Conservation (phyloP, 2,329 filamentous ascomycete genomes). For the Aphanoascus verrucosus region DNA sequence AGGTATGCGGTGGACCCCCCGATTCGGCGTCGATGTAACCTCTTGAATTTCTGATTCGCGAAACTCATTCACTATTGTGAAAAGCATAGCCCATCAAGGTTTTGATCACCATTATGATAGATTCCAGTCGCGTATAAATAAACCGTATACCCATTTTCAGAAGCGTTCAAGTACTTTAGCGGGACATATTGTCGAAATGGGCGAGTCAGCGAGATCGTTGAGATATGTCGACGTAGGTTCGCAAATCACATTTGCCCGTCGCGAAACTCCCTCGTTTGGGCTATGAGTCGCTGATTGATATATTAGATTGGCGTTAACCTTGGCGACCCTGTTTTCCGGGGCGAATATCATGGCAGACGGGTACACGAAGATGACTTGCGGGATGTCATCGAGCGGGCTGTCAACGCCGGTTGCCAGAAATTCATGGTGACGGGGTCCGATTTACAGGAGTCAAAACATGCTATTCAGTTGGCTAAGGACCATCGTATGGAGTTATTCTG, state of each 20-base stretch:
- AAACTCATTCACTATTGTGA: too few relatives aligned
- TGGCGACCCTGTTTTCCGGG: constrained; percentile 80
- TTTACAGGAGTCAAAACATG: constrained; percentile 63
- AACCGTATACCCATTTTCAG: neutral
- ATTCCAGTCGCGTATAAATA: neutral
- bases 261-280: neutral
- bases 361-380: constrained; percentile 37
- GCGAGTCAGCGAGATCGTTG: constrained; percentile 25
- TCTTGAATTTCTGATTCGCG: neutral
- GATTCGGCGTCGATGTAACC: neutral
- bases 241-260: neutral
- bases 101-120: constrained; percentile 1
- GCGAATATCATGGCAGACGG: constrained; percentile 70
- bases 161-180: neutral
- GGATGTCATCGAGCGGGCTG: constrained; percentile 67
- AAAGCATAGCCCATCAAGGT: neutral
- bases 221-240: constrained; percentile 40
- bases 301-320: constrained; percentile 81
- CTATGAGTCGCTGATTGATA: constrained; percentile 1
- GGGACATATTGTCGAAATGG: constrained; percentile 23
- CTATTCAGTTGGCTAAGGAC: constrained; percentile 59
- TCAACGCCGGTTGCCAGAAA: constrained; percentile 70
- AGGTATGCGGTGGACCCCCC: neutral
- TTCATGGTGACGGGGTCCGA: constrained; percentile 91
- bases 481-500: constrained; percentile 49